Evolutionary conservation across 164 flowering plant genomes (phyloP), one percentile per base, ranked within the genome.

Genomic region (Malania oleifera): DNA sequence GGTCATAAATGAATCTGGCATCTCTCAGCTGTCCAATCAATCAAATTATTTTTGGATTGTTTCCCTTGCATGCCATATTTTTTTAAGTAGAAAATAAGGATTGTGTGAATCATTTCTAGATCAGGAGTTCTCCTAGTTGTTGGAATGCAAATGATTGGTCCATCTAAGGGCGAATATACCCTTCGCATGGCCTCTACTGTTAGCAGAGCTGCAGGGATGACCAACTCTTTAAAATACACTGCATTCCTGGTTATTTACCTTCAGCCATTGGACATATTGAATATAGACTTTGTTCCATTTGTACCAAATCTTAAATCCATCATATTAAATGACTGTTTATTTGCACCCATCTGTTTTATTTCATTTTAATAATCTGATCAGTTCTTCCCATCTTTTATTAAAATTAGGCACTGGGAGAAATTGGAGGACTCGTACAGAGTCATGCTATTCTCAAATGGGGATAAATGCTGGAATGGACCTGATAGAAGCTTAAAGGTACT

Each of bases 401-500:
- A 8, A 59, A 55, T 40, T 55, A 93, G 99, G 79, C 69, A 56
- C 14, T 93, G 97, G 97, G 96, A 90, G 25, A 93, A 93, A 70
- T 88, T 90, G 61, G 97, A 85, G 63, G 88, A 90, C 23, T 82
- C 89, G 0, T 88, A 85, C 70, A 69, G 67, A 61, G 51, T 54
- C 54, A 85, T 93, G 95, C 45, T 70, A 35, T 93, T 90, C 64
- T 75, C 87, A 61, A 73, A 74, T 74, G 99, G 99, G 14, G 96
- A 90, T 53, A 82, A 56, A 59, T 93, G 99, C 76, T 93, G 99
- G 99, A 93, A 88, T 73, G 99, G 99, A 7, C 99, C 97, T 52
- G 93, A 86, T 63, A 85, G 99, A 80, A 93, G 95, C 68, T 52
- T 93, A 63, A 93, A 82, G 96, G 99, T 93, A 77, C 26, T 29